Evolutionary conservation across 2,329 filamentous ascomycete species (phyloP).

Genomic region (Penicillium sp.): DNA sequence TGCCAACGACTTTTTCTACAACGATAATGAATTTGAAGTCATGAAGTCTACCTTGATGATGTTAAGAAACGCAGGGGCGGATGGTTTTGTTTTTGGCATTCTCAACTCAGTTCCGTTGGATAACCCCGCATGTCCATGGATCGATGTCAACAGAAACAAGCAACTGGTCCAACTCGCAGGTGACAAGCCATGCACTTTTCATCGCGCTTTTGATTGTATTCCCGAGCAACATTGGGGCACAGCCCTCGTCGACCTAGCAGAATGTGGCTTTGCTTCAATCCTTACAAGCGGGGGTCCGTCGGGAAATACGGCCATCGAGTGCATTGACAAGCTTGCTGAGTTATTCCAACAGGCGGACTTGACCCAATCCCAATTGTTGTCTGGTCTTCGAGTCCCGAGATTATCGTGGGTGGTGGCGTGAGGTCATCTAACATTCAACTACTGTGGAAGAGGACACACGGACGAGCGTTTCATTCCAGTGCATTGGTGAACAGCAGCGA

Average conservation of each 20-base stretch:
- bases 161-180: conserved; percentile 45
- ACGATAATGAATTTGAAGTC: conserved; percentile 37
- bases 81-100: conserved; percentile 57
- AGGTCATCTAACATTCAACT: conserved; percentile 44
- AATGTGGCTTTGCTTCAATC: conserved; percentile 49
- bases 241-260: conserved; percentile 38
- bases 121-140: background rate
- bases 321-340: conserved; percentile 33
- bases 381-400: conserved; percentile 23
- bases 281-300: conserved; percentile 50
- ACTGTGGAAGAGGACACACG: conserved; percentile 32
- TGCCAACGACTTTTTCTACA: conserved; percentile 49
- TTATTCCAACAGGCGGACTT: conserved; percentile 16
- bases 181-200: conserved; percentile 54
- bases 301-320: conserved; percentile 37
- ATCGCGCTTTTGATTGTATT: conserved; percentile 54
- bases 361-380: background rate
- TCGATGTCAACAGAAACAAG: conserved; percentile 46
- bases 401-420: conserved; percentile 56
- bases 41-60: conserved; percentile 46
- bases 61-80: conserved; percentile 37
- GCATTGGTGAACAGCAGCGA: conserved; percentile 23
- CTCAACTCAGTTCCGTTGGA: conserved; percentile 23
- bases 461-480: conserved; percentile 47
- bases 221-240: conserved; percentile 20